Evolutionary conservation across 805 yeast species (phyloP).

Genomic region (Isabelozyma gotoi): DNA sequence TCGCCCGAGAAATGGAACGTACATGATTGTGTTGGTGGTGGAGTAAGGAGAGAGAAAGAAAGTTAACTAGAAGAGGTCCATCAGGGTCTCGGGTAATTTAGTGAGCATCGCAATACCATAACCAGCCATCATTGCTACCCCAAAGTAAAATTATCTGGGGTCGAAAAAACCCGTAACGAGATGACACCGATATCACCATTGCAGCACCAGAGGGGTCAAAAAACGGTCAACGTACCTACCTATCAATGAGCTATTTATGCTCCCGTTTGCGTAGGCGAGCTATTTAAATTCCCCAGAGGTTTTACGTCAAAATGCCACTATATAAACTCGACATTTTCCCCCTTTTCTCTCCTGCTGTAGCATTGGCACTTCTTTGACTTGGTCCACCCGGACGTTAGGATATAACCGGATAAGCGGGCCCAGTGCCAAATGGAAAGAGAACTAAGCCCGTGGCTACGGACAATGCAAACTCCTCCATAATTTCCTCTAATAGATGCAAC

Average conservation of each 20-base stretch:
- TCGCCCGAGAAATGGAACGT: constrained; percentile 46
- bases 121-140: not conserved
- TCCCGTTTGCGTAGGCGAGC: not conserved
- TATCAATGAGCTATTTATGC: not conserved
- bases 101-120: not conserved
- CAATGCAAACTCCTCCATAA: too few relatives aligned
- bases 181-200: too few relatives aligned
- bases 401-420: too few relatives aligned
- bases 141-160: not conserved
- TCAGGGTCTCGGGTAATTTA: not conserved
- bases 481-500: too few relatives aligned
- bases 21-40: constrained; percentile 16
- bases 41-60: not conserved
- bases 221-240: too few relatives aligned
- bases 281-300: constrained; percentile 1
- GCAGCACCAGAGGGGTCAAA: too few relatives aligned
- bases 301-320: not conserved
- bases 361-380: too few relatives aligned
- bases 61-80: not conserved
- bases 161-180: too few relatives aligned
- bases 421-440: not conserved
- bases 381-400: too few relatives aligned
- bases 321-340: not conserved
- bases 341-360: not conserved
- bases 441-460: not conserved